These are phyloP conservation scores for Westerdykella sp. DNA, from an alignment of 2,329 filamentous ascomycete species.

Conservation along the genomic window DNA sequence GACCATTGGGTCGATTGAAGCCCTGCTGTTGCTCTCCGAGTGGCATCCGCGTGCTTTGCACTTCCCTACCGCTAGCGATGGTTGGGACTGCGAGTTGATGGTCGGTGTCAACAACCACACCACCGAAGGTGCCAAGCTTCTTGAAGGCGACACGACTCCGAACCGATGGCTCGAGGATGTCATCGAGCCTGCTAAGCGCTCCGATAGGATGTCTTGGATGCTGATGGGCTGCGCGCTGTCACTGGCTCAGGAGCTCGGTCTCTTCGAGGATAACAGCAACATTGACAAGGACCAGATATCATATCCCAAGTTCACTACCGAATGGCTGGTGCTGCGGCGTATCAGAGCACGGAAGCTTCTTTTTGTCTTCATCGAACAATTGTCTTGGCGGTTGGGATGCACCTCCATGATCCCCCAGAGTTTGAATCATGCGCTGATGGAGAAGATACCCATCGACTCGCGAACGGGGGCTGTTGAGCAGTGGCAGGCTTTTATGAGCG, in stretches of 20 bases:
- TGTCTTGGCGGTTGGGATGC: conserved; percentile 48
- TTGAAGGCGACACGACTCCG: conserved; percentile 33
- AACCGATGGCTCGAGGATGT: conserved; percentile 50
- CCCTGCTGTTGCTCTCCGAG: conserved; percentile 49
- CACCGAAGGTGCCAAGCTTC: conserved; percentile 27
- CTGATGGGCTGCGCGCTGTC: conserved; percentile 50
- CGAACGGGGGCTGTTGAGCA: conserved; percentile 37
- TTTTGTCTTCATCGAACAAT: conserved; percentile 47
- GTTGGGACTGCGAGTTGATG: conserved; percentile 51
- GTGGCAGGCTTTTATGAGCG: conserved; percentile 49
- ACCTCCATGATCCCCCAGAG: conserved; percentile 48
- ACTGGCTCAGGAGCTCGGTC: conserved; percentile 48
- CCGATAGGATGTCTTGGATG: conserved; percentile 57
- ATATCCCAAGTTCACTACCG: conserved; percentile 26
- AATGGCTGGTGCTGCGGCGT: conserved; percentile 27
- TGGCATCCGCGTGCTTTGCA: conserved; percentile 53
- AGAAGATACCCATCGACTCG: conserved; percentile 37
- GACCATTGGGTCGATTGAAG: conserved; percentile 49
- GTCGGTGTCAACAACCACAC: conserved; percentile 38
- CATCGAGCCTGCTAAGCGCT: conserved; percentile 49
- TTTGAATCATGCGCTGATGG: conserved; percentile 35
- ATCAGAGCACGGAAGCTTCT: conserved; percentile 33
- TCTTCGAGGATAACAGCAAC: conserved; percentile 42
- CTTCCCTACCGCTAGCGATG: conserved; percentile 49
- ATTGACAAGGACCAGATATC: conserved; percentile 33